phyloP scores from a whole-genome alignment of 2,329 filamentous ascomycete species.

The Sporothrix pseudoabietina region DNA sequence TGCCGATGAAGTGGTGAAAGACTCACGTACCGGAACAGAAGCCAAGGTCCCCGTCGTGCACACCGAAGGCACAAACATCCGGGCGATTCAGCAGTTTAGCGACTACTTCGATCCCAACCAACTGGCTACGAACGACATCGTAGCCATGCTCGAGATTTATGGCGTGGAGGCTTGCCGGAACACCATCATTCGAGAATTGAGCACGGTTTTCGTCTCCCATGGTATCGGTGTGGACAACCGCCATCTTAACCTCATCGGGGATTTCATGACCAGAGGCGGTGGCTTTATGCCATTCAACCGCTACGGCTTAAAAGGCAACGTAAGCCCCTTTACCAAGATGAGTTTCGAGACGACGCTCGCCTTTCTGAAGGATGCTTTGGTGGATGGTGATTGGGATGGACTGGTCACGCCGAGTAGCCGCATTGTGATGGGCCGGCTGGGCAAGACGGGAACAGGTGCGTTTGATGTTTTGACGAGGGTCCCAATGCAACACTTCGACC shows the following conservation, averaged over 20 bases:
- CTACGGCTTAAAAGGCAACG: conserved; percentile 80
- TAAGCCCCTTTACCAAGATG: conserved; percentile 97
- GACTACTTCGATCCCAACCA: conserved; percentile 83
- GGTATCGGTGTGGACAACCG: conserved; percentile 89
- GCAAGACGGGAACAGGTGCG: conserved; percentile 82
- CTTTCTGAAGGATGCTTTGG: conserved; percentile 88
- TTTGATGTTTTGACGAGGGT: conserved; percentile 80
- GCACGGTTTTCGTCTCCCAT: conserved; percentile 83
- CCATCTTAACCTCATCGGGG: conserved; percentile 92
- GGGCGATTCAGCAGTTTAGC: conserved; percentile 85
- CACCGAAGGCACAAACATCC: conserved; percentile 83
- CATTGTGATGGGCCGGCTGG: conserved; percentile 82
- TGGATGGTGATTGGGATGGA: conserved; percentile 89
- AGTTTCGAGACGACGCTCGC: conserved; percentile 96
- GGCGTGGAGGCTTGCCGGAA: conserved; percentile 90
- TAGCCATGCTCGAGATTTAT: conserved; percentile 79
- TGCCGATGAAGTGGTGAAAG: conserved; percentile 57
- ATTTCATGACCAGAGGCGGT: conserved; percentile 95
- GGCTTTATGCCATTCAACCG: conserved; percentile 90
- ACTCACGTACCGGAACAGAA: conserved; percentile 52
- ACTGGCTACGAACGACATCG: conserved; percentile 90
- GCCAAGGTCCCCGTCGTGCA: conserved; percentile 63
- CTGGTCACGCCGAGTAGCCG: conserved; percentile 81
- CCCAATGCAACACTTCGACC: conserved; percentile 54
- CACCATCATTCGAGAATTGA: conserved; percentile 84